These are phyloP conservation scores for Populus pruinosa DNA, from an alignment of 345 rosid genomes.

Conservation along the genomic window DNA sequence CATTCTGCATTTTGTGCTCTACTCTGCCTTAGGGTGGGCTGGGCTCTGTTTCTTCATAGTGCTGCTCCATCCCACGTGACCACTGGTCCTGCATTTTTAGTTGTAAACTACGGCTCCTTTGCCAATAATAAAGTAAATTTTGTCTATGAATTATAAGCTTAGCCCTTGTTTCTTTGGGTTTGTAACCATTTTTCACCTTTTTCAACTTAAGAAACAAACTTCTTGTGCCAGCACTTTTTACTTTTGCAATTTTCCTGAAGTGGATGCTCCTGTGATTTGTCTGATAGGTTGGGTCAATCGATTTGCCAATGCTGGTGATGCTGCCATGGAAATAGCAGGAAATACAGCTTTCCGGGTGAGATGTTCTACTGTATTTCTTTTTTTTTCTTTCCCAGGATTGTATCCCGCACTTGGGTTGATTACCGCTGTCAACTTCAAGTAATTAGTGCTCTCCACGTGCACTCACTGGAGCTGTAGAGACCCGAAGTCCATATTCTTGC, in stretches of 20 bases:
- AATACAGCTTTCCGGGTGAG: conserved; percentile 78
- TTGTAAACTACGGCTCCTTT: background rate
- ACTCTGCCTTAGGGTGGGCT: background rate
- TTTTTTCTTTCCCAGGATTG: background rate
- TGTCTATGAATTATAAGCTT: background rate
- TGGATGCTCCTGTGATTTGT: conserved; percentile 16
- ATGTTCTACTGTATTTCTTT: background rate
- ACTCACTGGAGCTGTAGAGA: too few species aligned
- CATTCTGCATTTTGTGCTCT: background rate
- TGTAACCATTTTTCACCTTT: background rate
- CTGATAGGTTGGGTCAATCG: conserved; percentile 97
- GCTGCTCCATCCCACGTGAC: background rate
- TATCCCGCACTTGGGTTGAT: background rate
- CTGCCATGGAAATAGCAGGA: conserved; percentile 88
- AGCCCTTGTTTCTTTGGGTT: background rate
- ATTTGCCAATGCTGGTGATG: conserved; percentile 91
- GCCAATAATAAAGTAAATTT: background rate
- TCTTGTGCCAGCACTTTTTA: background rate
- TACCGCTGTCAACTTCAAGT: background rate
- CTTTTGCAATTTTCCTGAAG: background rate
- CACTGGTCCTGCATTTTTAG: background rate
- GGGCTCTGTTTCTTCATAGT: background rate
- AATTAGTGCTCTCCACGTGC: too few species aligned
- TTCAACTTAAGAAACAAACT: background rate
- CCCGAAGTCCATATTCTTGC: too few species aligned